These are phyloP conservation scores for Keqinozyma sinolaborantium DNA, from an alignment of 1,139 yeast genomes.

Conservation along the genomic window DNA sequence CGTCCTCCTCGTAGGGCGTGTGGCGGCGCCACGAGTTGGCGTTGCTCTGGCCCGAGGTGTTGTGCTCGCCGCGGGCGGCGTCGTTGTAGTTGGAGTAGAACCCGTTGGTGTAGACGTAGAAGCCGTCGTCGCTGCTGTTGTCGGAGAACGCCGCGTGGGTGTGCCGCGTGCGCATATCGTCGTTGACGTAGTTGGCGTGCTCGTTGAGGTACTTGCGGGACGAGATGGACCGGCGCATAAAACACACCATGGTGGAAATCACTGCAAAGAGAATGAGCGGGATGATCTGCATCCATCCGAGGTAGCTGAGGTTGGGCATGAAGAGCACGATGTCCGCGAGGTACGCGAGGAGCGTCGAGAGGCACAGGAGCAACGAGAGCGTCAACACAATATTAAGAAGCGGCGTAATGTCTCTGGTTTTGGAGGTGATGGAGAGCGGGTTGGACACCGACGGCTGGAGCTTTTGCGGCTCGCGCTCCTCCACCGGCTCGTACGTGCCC, in stretches of 20 bases:
- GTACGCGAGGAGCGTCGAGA: slow-evolving; percentile 37
- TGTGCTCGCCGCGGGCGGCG: slow-evolving; percentile 12
- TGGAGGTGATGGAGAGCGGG: slow-evolving; percentile 2
- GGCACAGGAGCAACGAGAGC: slow-evolving; percentile 31
- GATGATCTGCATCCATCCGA: slow-evolving; percentile 44
- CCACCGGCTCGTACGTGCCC: background rate
- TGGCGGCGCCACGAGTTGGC: slow-evolving; percentile 19
- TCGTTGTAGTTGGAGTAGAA: slow-evolving; percentile 20
- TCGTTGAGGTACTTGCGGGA: slow-evolving; percentile 37
- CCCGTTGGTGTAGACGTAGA: slow-evolving; percentile 44
- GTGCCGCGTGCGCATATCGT: slow-evolving; percentile 32
- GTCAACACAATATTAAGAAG: slow-evolving; percentile 32
- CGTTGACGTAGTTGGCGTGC: slow-evolving; percentile 25
- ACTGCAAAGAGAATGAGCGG: slow-evolving; percentile 37
- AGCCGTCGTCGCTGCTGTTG: slow-evolving; percentile 43
- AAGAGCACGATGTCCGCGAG: slow-evolving; percentile 40
- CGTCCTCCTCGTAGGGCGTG: slow-evolving; percentile 17
- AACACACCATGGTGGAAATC: slow-evolving; percentile 36
- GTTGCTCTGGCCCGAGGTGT: slow-evolving; percentile 12
- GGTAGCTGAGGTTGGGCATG: slow-evolving; percentile 35
- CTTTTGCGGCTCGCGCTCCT: background rate
- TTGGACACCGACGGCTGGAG: background rate
- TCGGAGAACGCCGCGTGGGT: slow-evolving; percentile 21
- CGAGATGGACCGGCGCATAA: slow-evolving; percentile 35
- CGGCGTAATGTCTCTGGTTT: slow-evolving; percentile 21